These are phyloP conservation scores for Sclerotinia minor DNA, from an alignment of 2,329 filamentous ascomycete species.

Conservation along the genomic window DNA sequence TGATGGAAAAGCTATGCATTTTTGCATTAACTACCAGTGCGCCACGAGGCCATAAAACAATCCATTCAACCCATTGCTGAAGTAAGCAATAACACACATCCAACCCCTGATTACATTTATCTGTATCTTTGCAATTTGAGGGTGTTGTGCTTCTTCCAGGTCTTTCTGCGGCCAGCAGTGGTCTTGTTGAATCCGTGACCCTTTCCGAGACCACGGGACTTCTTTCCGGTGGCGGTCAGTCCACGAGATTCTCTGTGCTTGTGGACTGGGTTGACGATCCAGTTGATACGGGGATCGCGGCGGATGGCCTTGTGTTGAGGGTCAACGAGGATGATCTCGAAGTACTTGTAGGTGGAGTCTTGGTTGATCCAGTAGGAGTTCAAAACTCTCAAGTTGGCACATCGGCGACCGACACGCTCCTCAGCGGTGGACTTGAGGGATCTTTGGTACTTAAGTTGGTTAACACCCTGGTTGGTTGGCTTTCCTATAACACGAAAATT, in stretches of 20 bases:
- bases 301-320: slow-evolving; percentile 99
- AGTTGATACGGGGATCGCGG: slow-evolving; percentile 99
- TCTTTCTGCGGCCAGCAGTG: slow-evolving; percentile 95
- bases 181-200: slow-evolving; percentile 99
- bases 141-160: slow-evolving; percentile 99
- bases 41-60: slow-evolving; percentile 31
- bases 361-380: slow-evolving; percentile 99
- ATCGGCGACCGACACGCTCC: slow-evolving; percentile 99
- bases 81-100: slow-evolving; percentile 35
- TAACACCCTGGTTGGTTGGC: slow-evolving; percentile 99
- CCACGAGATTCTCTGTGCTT: slow-evolving; percentile 99
- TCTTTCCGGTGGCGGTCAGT: slow-evolving; percentile 98
- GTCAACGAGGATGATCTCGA: slow-evolving; percentile 99
- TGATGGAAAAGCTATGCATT: slow-evolving; percentile 33
- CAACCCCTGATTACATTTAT: slow-evolving; percentile 51
- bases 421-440: slow-evolving; percentile 97
- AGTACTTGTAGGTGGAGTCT: slow-evolving; percentile 99
- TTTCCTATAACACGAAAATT: slow-evolving; percentile 66
- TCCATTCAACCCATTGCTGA: slow-evolving; percentile 32
- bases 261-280: slow-evolving; percentile 99
- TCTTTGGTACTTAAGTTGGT: slow-evolving; percentile 99
- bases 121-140: slow-evolving; percentile 98
- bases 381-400: slow-evolving; percentile 97
- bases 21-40: slow-evolving; percentile 29
- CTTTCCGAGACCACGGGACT: slow-evolving; percentile 98